phyloP scores from a whole-genome alignment of 371 early-diverging fungal genomes.

The Mycotypha africana region DNA sequence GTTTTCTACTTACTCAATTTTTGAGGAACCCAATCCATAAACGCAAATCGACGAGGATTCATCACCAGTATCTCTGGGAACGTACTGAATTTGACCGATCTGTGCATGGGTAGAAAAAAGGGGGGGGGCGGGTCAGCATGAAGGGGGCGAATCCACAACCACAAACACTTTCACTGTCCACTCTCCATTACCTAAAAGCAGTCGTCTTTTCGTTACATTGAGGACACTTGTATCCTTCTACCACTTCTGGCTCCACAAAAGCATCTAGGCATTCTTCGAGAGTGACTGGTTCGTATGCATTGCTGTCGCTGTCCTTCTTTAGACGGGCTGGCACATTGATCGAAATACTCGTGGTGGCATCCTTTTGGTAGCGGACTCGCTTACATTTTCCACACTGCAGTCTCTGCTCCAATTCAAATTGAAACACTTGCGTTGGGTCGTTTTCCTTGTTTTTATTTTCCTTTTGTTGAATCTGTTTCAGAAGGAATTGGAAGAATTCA shows the following conservation, averaged over 20 bases:
- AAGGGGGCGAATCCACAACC: too few relatives aligned
- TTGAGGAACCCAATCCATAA: conserved; percentile 85
- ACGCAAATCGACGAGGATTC: conserved; percentile 80
- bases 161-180: neutral
- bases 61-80: conserved; percentile 85
- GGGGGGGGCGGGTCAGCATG: too few relatives aligned
- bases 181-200: conserved; percentile 54
- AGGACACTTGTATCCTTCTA: conserved; percentile 80
- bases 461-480: conserved; percentile 67
- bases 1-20: conserved; percentile 78
- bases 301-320: conserved; percentile 15
- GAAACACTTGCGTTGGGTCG: conserved; percentile 75
- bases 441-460: conserved; percentile 48
- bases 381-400: conserved; percentile 82
- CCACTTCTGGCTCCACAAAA: conserved; percentile 50
- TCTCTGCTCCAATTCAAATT: conserved; percentile 76
- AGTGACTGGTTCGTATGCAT: conserved; percentile 56
- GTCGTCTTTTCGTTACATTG: conserved; percentile 63
- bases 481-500: conserved; percentile 85
- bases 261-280: conserved; percentile 71
- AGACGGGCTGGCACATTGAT: conserved; percentile 70
- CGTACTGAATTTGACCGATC: conserved; percentile 69
- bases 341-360: conserved; percentile 57
- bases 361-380: conserved; percentile 70
- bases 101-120: conserved; percentile 10